phyloP scores from a whole-genome alignment of 495 filamentous ascomycete genomes.

The Lasiosphaeriaceae sp. region DNA sequence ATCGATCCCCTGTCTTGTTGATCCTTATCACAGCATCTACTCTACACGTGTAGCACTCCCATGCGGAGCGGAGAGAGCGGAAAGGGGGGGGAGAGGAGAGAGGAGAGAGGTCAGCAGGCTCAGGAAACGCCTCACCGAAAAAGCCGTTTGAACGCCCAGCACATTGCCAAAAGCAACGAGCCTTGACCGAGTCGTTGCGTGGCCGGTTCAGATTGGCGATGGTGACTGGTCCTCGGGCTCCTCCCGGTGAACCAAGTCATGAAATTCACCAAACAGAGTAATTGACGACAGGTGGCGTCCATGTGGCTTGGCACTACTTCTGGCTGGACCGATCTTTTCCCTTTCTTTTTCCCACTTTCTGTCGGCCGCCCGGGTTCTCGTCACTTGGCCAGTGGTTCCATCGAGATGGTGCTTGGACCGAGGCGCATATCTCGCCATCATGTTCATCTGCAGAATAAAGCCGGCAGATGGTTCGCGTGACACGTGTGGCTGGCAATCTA shows the following conservation, averaged over 20 bases:
- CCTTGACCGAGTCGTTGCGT: constrained; percentile 16
- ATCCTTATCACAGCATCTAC: no score
- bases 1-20: neutral
- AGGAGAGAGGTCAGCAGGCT: neutral
- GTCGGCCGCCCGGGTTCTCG: constrained; percentile 8
- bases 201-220: constrained; percentile 14
- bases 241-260: neutral
- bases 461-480: constrained; percentile 30
- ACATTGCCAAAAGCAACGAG: constrained; percentile 1
- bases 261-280: neutral
- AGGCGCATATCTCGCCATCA: constrained; percentile 11
- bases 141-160: neutral
- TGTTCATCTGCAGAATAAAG: constrained; percentile 31
- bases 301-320: constrained; percentile 3
- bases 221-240: neutral
- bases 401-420: constrained; percentile 7
- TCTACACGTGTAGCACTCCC: no score
- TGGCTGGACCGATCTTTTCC: constrained; percentile 12
- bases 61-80: no score
- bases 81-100: no score
- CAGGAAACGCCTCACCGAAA: neutral
- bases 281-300: constrained; percentile 1
- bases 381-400: neutral
- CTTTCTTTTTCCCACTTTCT: neutral
- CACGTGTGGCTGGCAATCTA: constrained; percentile 20